Percentiles rank a stretch among this genome's conserved stretches.
These are phyloP conservation scores for Achlya hypogyna DNA, from an alignment of 352 stramenopile genomes.

Conservation along the genomic window DNA sequence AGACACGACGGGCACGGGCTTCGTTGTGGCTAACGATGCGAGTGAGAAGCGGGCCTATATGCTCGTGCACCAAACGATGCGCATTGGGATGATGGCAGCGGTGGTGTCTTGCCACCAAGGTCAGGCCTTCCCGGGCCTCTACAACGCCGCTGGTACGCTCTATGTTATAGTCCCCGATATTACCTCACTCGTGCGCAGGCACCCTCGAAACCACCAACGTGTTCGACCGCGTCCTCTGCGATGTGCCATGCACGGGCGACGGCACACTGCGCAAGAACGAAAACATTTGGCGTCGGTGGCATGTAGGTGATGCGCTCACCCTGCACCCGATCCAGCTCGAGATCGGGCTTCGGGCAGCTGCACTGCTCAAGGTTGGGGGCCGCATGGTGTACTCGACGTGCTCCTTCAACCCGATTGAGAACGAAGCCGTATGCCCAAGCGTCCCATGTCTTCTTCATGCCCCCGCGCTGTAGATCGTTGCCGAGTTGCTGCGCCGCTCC, in stretches of 20 bases:
- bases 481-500: conserved; percentile 56
- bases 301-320: conserved; percentile 33
- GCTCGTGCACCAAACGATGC: conserved; percentile 63
- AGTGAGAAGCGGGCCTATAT: conserved; percentile 84
- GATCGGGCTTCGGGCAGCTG: conserved; percentile 65
- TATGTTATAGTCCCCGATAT: not conserved
- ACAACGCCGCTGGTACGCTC: not conserved
- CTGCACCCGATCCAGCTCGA: conserved; percentile 78
- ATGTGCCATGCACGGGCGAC: conserved; percentile 90
- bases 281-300: conserved; percentile 61
- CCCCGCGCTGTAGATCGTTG: conserved; percentile 58
- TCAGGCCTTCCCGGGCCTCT: conserved; percentile 64
- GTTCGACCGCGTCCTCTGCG: conserved; percentile 87
- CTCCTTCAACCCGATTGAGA: conserved; percentile 88
- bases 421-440: conserved; percentile 63
- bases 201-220: conserved; percentile 20
- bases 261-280: conserved; percentile 88
- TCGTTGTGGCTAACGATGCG: conserved; percentile 79
- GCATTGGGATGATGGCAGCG: conserved; percentile 59
- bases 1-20: conserved; percentile 23
- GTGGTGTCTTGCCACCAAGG: conserved; percentile 78
- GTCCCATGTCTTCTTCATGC: no score
- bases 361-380: conserved; percentile 52
- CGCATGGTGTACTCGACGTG: conserved; percentile 80
- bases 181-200: not conserved